phyloP scores from a whole-genome alignment of 768 basidiomycete species.

The Phylloporus rhodoxanthus region DNA sequence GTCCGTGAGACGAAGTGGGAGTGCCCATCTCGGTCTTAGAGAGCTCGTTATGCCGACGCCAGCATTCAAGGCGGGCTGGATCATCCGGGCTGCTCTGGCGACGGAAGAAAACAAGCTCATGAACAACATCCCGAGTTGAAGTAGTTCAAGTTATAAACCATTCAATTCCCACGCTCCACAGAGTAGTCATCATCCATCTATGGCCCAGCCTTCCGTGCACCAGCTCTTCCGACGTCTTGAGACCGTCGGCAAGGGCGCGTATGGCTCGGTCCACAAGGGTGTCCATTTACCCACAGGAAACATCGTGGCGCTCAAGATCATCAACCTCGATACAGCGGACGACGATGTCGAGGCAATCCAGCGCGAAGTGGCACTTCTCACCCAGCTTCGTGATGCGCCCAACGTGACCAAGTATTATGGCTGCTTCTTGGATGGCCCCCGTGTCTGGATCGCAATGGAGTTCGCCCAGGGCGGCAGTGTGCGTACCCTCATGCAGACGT shows the following conservation, averaged over 20 bases:
- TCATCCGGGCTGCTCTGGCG: constrained; percentile 18
- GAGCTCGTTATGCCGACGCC: constrained; percentile 12
- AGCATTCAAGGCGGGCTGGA: constrained; percentile 14
- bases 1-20: constrained; percentile 16
- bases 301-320: constrained; percentile 95
- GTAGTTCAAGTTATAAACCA: not conserved
- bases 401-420: constrained; percentile 95
- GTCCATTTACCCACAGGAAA: constrained; percentile 78
- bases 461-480: constrained; percentile 94
- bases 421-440: constrained; percentile 91
- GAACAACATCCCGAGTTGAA: constrained; percentile 9
- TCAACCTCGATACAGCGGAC: constrained; percentile 93
- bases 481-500: constrained; percentile 86
- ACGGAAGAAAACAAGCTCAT: constrained; percentile 17
- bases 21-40: constrained; percentile 20
- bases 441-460: constrained; percentile 99
- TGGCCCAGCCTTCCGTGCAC: constrained; percentile 60
- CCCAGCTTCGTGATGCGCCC: constrained; percentile 82
- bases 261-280: constrained; percentile 93
- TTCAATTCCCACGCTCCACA: constrained; percentile 15
- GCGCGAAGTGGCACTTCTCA: constrained; percentile 87
- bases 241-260: constrained; percentile 92
- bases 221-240: constrained; percentile 82
- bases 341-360: constrained; percentile 97
- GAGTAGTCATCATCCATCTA: constrained; percentile 7